Evolutionary conservation across 1,139 yeast species (phyloP).

Genomic region (Tardiomyces digboiensis): DNA sequence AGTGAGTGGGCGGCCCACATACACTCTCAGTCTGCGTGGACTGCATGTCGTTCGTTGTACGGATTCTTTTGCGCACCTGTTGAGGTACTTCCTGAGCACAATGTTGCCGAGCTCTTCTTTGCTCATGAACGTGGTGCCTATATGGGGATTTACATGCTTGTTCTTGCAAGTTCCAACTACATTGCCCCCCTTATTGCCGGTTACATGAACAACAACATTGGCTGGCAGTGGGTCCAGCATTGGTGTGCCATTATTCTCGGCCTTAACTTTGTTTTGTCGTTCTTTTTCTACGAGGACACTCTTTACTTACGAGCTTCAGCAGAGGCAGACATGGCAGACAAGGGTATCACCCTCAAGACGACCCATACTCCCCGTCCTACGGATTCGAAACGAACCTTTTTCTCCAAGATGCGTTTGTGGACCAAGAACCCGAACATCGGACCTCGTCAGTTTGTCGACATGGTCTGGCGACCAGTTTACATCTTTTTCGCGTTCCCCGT

Average conservation of each 20-base stretch:
- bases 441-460: conserved; percentile 12
- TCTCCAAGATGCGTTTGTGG: conserved; percentile 6
- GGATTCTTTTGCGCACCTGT: conserved; percentile 27
- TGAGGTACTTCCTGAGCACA: conserved; percentile 26
- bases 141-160: conserved; percentile 17
- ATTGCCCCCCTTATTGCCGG: conserved; percentile 27
- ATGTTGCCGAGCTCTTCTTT: conserved; percentile 27
- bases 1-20: conserved; percentile 27
- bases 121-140: conserved; percentile 28
- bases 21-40: conserved; percentile 33
- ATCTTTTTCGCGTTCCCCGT: conserved; percentile 38
- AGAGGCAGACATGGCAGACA: conserved; percentile 7
- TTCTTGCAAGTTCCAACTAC: conserved; percentile 21
- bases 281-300: conserved; percentile 63
- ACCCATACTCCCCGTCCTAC: not conserved
- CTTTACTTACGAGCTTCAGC: conserved; percentile 44
- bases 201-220: conserved; percentile 22
- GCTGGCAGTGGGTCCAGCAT: conserved; percentile 72
- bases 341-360: not conserved
- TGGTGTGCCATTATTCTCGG: conserved; percentile 63
- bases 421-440: conserved; percentile 7
- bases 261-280: conserved; percentile 41
- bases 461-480: conserved; percentile 16
- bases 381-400: not conserved
- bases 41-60: conserved; percentile 38